Percentiles rank a stretch among this genome's conserved stretches.
Evolutionary conservation across 176 grass and related monocot species (phyloP).

Genomic region (Poa pratensis): DNA sequence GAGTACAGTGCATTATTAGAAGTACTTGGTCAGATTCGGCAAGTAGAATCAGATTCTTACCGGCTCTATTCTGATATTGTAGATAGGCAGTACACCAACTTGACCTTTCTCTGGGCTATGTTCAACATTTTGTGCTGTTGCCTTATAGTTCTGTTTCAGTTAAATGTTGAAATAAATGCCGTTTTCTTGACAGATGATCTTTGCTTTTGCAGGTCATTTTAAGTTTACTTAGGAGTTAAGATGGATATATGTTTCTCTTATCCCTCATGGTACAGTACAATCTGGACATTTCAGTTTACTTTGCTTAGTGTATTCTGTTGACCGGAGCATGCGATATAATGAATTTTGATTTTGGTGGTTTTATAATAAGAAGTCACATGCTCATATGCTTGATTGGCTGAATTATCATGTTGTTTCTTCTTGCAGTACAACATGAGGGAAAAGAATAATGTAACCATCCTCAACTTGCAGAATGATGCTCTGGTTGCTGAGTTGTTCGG

Average conservation of each 20-base stretch:
- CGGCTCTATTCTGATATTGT: not conserved
- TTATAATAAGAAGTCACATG: slow-evolving; percentile 28
- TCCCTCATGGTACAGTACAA: slow-evolving; percentile 37
- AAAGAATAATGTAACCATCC: slow-evolving; percentile 4
- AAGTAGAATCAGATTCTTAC: not conserved
- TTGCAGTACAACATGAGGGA: slow-evolving; percentile 12
- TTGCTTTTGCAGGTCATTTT: slow-evolving; percentile 42
- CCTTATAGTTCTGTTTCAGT: not conserved
- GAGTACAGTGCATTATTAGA: not conserved
- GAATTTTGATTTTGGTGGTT: slow-evolving; percentile 24
- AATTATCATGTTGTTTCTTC: slow-evolving; percentile 14
- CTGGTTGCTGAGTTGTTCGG: slow-evolving; percentile 29
- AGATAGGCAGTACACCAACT: slow-evolving; percentile 2
- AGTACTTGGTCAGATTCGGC: not conserved
- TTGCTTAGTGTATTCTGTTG: slow-evolving; percentile 4
- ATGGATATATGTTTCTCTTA: not conserved
- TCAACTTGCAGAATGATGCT: slow-evolving; percentile 36
- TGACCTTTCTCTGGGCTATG: slow-evolving; percentile 16
- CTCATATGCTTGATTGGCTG: slow-evolving; percentile 23
- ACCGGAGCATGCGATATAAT: not conserved
- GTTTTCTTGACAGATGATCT: not conserved
- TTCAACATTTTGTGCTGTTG: not conserved
- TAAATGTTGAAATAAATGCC: not conserved
- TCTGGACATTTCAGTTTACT: slow-evolving; percentile 6
- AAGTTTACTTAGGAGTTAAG: slow-evolving; percentile 25